These are phyloP conservation scores for Chytridiales sp. DNA, from an alignment of 371 early-diverging fungal genomes.

Conservation along the genomic window DNA sequence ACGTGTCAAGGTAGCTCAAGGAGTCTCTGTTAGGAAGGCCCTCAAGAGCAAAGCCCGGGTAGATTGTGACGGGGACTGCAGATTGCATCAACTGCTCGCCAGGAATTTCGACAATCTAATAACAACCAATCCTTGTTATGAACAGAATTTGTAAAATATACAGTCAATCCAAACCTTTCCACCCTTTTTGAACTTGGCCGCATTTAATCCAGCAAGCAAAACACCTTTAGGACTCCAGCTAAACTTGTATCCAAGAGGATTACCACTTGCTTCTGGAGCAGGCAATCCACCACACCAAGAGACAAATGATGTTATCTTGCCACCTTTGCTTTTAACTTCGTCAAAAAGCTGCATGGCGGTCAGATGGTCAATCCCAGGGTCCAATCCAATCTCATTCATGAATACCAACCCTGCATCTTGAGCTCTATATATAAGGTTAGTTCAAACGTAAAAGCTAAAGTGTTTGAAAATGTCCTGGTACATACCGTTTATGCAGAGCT, in stretches of 20 bases:
- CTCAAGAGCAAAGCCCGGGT: constrained; percentile 66
- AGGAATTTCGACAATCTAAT: constrained; percentile 37
- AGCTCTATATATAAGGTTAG: constrained; percentile 40
- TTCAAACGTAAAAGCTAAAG: not conserved
- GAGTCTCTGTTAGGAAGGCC: constrained; percentile 90
- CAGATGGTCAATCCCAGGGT: constrained; percentile 94
- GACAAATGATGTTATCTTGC: constrained; percentile 70
- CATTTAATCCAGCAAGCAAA: constrained; percentile 89
- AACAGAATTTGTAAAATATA: not conserved
- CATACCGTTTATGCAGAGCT: constrained; percentile 74
- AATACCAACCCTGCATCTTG: constrained; percentile 77
- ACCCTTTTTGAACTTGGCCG: constrained; percentile 82
- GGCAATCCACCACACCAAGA: constrained; percentile 99
- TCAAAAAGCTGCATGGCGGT: constrained; percentile 84
- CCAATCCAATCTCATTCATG: constrained; percentile 92
- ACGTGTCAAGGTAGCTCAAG: constrained; percentile 80
- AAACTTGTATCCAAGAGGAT: constrained; percentile 99
- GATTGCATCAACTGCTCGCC: constrained; percentile 39
- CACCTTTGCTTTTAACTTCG: constrained; percentile 59
- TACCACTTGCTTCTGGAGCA: constrained; percentile 95
- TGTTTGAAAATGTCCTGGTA: constrained; percentile 4
- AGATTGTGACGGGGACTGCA: constrained; percentile 38
- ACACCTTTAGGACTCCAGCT: constrained; percentile 95
- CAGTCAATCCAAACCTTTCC: constrained; percentile 64
- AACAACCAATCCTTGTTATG: constrained; percentile 4